These are phyloP conservation scores for Gonapodya sp. DNA, from an alignment of 192 early-diverging fungal species.

Conservation along the genomic window DNA sequence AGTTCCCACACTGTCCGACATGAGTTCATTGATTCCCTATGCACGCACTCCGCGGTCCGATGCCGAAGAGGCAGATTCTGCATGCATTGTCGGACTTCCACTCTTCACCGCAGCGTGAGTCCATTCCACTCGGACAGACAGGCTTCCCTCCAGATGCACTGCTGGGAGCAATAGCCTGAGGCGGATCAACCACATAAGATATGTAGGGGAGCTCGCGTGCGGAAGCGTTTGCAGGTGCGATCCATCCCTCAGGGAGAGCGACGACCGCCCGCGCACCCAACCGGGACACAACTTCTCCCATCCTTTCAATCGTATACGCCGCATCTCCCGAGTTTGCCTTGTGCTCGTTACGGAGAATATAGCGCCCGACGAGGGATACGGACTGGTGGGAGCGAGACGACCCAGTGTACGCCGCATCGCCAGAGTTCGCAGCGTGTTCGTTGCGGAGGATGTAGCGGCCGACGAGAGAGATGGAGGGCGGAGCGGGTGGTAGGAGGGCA, in stretches of 20 bases:
- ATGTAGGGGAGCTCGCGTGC: neutral
- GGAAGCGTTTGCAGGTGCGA: neutral
- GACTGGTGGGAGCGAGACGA: neutral
- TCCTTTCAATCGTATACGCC: neutral
- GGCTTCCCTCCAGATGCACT: too few species aligned
- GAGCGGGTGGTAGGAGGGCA: neutral
- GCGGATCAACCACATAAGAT: neutral
- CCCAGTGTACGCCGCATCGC: neutral
- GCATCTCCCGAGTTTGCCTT: neutral
- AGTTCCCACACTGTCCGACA: too few species aligned
- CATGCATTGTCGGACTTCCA: too few species aligned
- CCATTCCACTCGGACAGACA: too few species aligned
- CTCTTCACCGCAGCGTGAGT: too few species aligned
- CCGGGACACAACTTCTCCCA: neutral
- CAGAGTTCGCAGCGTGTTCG: neutral
- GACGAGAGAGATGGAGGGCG: neutral
- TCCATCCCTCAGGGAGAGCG: neutral
- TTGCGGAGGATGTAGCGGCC: neutral
- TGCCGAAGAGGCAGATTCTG: too few species aligned
- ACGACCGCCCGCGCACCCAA: neutral
- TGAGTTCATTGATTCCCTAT: too few species aligned
- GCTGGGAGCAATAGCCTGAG: too few species aligned
- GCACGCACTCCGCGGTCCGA: too few species aligned
- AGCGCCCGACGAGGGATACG: neutral
- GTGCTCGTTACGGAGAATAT: neutral